phyloP scores from a whole-genome alignment of 768 basidiomycete genomes.

The Leccinum subgranulosum region DNA sequence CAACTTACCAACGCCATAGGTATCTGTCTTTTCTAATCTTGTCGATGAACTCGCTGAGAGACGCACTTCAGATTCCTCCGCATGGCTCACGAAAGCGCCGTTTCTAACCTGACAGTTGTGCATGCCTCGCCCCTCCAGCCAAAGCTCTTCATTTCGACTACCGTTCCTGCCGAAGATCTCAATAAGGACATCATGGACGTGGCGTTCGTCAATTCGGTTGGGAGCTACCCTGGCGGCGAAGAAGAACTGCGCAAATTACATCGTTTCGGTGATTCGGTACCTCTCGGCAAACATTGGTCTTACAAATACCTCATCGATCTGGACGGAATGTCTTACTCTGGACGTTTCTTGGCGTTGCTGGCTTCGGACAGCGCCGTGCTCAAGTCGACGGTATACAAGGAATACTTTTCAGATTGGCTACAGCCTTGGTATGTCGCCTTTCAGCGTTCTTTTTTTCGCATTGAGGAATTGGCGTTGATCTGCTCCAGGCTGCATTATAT shows the following conservation, averaged over 20 bases:
- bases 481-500: slow-evolving; percentile 85
- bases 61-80: slow-evolving; percentile 55
- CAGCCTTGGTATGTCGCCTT: slow-evolving; percentile 68
- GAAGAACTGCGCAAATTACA: slow-evolving; percentile 59
- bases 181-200: slow-evolving; percentile 85
- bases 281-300: slow-evolving; percentile 84
- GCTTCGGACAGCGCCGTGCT: slow-evolving; percentile 87
- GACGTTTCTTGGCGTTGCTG: slow-evolving; percentile 79
- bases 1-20: slow-evolving; percentile 87
- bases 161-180: slow-evolving; percentile 55
- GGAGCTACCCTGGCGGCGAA: slow-evolving; percentile 75
- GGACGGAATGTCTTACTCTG: slow-evolving; percentile 95
- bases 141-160: slow-evolving; percentile 54
- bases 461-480: background rate
- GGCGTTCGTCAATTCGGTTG: slow-evolving; percentile 78
- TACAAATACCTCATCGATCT: slow-evolving; percentile 92
- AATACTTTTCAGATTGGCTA: slow-evolving; percentile 90
- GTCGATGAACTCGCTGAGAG: background rate
- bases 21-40: slow-evolving; percentile 26
- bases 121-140: slow-evolving; percentile 66
- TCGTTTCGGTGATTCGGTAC: slow-evolving; percentile 72
- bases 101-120: slow-evolving; percentile 57
- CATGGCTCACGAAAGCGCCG: slow-evolving; percentile 57
- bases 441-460: background rate
- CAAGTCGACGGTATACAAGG: slow-evolving; percentile 88